Conservation (phyloP, 2,329 filamentous ascomycete genomes). For the Phyllosticta paracitricarpa region DNA sequence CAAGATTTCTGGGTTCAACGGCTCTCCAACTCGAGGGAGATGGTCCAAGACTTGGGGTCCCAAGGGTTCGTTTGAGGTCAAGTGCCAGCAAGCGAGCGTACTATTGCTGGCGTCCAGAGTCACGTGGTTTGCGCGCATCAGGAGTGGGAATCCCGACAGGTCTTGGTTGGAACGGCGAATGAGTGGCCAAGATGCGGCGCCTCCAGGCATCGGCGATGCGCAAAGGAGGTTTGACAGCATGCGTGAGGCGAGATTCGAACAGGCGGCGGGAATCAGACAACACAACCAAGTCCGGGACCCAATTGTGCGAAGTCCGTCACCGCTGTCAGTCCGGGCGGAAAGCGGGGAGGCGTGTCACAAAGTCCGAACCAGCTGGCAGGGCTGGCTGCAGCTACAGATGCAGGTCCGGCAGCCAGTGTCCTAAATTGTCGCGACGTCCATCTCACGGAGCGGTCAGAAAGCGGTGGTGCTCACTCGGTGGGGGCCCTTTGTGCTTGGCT, state of each 20-base stretch:
- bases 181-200: not conserved
- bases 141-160: not conserved
- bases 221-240: not conserved
- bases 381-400: not conserved
- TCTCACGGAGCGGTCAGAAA: not conserved
- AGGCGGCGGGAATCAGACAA: not conserved
- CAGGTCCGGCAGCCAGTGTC: not conserved
- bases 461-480: not conserved
- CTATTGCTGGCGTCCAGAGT: not conserved
- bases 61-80: not conserved
- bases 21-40: not conserved
- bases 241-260: not conserved
- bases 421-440: not conserved
- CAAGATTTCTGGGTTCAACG: not conserved
- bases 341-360: conserved; percentile 3
- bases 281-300: conserved; percentile 2
- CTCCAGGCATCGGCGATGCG: not conserved
- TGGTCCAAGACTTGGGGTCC: not conserved
- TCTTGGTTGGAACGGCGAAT: not conserved
- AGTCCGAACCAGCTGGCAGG: conserved; percentile 7
- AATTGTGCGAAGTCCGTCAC: conserved; percentile 8
- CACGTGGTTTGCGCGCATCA: not conserved
- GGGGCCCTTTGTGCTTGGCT: not conserved
- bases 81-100: not conserved
- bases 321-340: conserved; percentile 9